Conservation (phyloP, 2,329 filamentous ascomycete genomes). For the Chaetomiaceae sp. region DNA sequence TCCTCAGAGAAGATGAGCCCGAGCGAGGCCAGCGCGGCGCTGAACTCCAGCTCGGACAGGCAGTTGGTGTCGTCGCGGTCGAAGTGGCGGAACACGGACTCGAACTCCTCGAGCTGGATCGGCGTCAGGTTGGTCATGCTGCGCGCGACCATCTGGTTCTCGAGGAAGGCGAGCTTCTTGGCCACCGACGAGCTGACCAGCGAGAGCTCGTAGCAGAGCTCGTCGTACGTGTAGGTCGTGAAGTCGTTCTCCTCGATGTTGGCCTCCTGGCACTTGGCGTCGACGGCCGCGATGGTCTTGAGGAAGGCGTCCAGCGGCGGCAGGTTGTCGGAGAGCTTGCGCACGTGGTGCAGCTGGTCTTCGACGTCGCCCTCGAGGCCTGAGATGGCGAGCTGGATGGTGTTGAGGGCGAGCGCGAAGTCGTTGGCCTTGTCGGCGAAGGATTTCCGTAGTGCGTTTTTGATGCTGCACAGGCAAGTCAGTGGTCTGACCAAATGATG, state of each 20-base stretch:
- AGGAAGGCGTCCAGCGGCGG: conserved; percentile 88
- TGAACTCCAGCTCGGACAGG: conserved; percentile 90
- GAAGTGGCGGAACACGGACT: conserved; percentile 96
- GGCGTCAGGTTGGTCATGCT: conserved; percentile 99
- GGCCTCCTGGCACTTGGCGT: conserved; percentile 85
- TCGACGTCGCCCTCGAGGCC: conserved; percentile 96
- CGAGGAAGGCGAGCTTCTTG: conserved; percentile 93
- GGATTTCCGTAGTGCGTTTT: conserved; percentile 82
- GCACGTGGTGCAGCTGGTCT: conserved; percentile 84
- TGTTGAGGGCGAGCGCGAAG: conserved; percentile 91
- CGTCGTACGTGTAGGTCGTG: conserved; percentile 98
- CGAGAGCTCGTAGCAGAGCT: conserved; percentile 86
- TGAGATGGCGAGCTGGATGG: conserved; percentile 88
- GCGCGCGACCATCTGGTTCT: conserved; percentile 96
- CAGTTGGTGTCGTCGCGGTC: conserved; percentile 89
- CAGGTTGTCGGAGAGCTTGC: conserved; percentile 76
- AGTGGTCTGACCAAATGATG: background rate
- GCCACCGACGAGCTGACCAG: conserved; percentile 87
- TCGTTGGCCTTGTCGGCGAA: conserved; percentile 99
- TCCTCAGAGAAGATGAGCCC: conserved; percentile 94
- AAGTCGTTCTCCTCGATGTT: conserved; percentile 99
- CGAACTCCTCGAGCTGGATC: conserved; percentile 97
- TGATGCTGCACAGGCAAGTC: conserved; percentile 56
- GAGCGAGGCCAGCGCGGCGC: conserved; percentile 86
- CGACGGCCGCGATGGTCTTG: conserved; percentile 76